Base-by-base conservation (phyloP, 1,284 basidiomycete genomes). In the Trametes polyzona region DNA sequence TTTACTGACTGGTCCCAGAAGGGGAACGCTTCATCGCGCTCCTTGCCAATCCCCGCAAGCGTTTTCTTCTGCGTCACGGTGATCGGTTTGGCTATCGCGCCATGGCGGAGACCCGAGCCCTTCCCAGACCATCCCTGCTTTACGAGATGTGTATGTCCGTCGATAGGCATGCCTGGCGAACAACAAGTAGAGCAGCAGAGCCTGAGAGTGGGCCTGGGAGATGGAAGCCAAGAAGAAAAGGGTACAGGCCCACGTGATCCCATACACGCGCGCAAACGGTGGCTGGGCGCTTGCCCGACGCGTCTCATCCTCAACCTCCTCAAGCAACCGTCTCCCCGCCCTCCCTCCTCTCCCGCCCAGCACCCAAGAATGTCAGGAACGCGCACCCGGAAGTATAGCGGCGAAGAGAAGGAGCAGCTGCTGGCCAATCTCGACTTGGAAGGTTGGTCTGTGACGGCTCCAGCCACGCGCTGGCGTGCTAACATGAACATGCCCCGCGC, bases 1-100 rank as follows among this genome's bases (percentile, higher is more conserved):
- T 40, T 23, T 30, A 82, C 89, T 72, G 66, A 95, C 93, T 95
- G 92, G 72, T 97, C 94, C 94, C 94, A 97, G 83, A 96, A 97
- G 44, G 93, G 92, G 69, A 95, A 94, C 0, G 92, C 92, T 65
- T 95, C 93, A 69, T 96, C 94, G 60, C 94, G 81, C 72, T 96
- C 93, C 71, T 93, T 94, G 52, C 95, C 95, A 52, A 97, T 75
- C 1, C 95, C 95, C 16, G 83, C 75, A 19, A 96, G 78, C 4
- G 82, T 91, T 76, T 89, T 92, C 79, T 96, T 96, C 72, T 92
- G 90, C 1, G 88, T 81, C 35, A 95, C 84, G 1, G 87, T 80
- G 43, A 97, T 75, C 2, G 94, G 95, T 17, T 85, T 82, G 19
- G 76, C 73, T 41, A 90, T 84, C 19, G 88, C 83, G 4, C 86